Base-by-base conservation (phyloP, 2,329 filamentous ascomycete species). In the Thielaviopsis ethacetica region DNA sequence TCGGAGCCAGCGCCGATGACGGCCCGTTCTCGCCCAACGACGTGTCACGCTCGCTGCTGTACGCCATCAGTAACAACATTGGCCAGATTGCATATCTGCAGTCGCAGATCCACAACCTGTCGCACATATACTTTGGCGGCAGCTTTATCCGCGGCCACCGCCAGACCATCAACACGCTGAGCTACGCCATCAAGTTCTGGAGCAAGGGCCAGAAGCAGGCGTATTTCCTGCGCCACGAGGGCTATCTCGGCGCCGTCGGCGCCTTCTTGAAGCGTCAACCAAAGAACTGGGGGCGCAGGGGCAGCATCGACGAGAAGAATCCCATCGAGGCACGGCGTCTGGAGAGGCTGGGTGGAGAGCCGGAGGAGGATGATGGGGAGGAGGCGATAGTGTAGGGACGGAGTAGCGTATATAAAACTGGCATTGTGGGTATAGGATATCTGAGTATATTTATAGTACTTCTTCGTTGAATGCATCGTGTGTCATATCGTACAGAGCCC, bases 51-150 rank as follows among this genome's bases (percentile, higher is more conserved):
- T 95, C 89, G 53, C 77, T 98, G 19, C 80, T 98, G 0, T 98
- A 95, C 71, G 93, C 93, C 24, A 89, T 97, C 65, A 91, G 86
- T 69, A 97, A 97, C 75, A 97, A 97, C 72, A 96, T 97, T 63
- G 93, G 93, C 17, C 93, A 98, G 73, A 95, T 98, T 65, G 90
- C 93, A 51, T 96, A 93, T 70, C 77, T 98, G n/a, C 93, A 97
- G 69, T 93, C 89, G 5, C 91, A 96, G 69, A 93, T 95, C 68
- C 91, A 98, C 72, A 81, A 85, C 53, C 76, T 97, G 26, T 86
- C 88, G 63, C 84, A 91, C 67, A 97, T 98, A 62, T 98, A 98
- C 74, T 98, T 98, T 71, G 93, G 93, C 22, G 93, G 93, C 24
- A 93, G 87, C 6, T 98, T 97, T 69, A 97, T 98, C 68, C 84